Evolutionary conservation across 345 rosid species (phyloP).

Genomic region (Dipteronia sinensis): DNA sequence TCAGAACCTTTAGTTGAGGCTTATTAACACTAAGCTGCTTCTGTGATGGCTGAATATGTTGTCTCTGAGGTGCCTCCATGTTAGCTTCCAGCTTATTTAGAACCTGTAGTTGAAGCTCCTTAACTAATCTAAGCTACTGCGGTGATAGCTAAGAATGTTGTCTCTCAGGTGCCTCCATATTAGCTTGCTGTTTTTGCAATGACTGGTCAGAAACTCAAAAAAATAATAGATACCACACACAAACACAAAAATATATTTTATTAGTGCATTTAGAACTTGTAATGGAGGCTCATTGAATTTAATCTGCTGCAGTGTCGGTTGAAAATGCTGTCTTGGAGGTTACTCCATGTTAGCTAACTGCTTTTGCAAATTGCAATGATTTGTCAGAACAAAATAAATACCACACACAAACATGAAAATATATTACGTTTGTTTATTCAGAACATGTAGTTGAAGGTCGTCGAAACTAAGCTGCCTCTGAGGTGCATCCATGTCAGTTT

Average conservation of each 20-base stretch:
- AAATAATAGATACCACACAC: not conserved
- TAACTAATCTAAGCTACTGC: not conserved
- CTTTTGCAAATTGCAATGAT: not conserved
- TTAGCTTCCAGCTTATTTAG: not conserved
- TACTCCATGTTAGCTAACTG: not conserved
- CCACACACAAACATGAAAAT: not conserved
- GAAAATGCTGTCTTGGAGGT: not conserved
- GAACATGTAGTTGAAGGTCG: not conserved
- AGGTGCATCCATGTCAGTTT: not conserved
- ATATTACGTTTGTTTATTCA: not conserved
- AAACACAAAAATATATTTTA: not conserved
- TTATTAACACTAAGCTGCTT: not conserved
- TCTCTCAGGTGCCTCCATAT: not conserved
- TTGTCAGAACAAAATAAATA: not conserved
- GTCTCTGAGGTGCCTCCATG: not conserved
- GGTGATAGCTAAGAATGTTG: not conserved
- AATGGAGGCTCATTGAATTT: not conserved
- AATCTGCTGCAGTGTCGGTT: not conserved
- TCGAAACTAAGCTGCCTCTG: not conserved
- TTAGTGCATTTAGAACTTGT: not conserved
- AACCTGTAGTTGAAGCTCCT: not conserved
- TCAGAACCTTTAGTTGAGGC: slow-evolving; percentile 10
- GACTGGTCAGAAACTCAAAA: not conserved
- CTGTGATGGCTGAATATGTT: not conserved
- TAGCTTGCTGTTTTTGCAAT: not conserved